Percentiles rank a stretch among this genome's conserved stretches.
Evolutionary conservation across 1,284 basidiomycete genomes (phyloP).

Genomic region (Thecaphora thlaspeos): DNA sequence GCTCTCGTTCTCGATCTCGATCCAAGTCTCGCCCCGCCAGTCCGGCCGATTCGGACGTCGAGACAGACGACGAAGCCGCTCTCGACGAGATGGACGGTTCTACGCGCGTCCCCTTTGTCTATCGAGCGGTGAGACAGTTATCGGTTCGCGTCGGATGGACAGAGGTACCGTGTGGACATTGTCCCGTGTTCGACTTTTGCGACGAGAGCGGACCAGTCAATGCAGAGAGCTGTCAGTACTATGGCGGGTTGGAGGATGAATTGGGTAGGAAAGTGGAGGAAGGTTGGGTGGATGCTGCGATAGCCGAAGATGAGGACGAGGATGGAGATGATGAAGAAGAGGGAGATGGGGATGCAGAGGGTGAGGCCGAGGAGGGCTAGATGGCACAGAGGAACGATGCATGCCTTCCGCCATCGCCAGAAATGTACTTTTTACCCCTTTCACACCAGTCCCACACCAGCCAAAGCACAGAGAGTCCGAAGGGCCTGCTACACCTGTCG

Average conservation of each 20-base stretch:
- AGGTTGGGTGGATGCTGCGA: constrained; percentile 32
- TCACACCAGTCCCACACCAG: too few species aligned
- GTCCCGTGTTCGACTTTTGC: constrained; percentile 53
- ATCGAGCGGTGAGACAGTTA: constrained; percentile 36
- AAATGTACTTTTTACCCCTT: too few species aligned
- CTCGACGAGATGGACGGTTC: not conserved
- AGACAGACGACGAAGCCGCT: constrained; percentile 9
- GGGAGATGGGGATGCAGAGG: constrained; percentile 1
- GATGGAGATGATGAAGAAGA: constrained; percentile 9
- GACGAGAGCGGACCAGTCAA: constrained; percentile 46
- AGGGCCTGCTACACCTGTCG: too few species aligned
- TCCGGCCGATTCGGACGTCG: constrained; percentile 1
- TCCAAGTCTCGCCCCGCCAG: not conserved
- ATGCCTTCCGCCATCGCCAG: too few species aligned
- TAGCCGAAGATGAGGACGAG: constrained; percentile 18
- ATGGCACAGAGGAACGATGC: too few species aligned
- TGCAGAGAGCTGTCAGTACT: constrained; percentile 46
- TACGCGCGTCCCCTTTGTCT: constrained; percentile 31
- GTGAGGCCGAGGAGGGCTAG: not conserved
- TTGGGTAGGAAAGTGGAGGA: constrained; percentile 23
- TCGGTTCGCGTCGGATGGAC: constrained; percentile 39
- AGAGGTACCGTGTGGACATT: constrained; percentile 47
- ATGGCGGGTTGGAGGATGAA: constrained; percentile 31
- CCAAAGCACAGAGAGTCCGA: too few species aligned
- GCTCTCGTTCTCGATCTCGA: constrained; percentile 3